Conservation (phyloP, 2,329 filamentous ascomycete genomes). For the Scolecobasidium constrictum region DNA sequence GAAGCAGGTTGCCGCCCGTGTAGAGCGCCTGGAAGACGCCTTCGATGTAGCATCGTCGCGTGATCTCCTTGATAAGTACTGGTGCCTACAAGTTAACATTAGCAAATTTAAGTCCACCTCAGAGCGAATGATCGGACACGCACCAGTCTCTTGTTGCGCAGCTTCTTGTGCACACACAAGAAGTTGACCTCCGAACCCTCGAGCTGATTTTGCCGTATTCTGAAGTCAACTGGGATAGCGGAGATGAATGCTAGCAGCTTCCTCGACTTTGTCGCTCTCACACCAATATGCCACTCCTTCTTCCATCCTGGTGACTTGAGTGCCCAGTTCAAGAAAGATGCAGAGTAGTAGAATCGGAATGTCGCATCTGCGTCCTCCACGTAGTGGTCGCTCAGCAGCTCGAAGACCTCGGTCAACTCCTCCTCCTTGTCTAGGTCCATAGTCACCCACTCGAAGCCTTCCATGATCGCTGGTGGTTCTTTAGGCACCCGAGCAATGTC, state of each 20-base stretch:
- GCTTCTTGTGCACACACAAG: constrained; percentile 95
- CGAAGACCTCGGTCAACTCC: constrained; percentile 72
- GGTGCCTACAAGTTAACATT: constrained; percentile 55
- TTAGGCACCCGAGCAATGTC: constrained; percentile 69
- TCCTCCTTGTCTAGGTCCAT: constrained; percentile 71
- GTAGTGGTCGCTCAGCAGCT: constrained; percentile 85
- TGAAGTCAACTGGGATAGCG: constrained; percentile 75
- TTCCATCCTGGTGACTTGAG: constrained; percentile 91
- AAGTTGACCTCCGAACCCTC: constrained; percentile 93
- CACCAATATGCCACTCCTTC: constrained; percentile 89
- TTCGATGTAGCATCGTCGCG: constrained; percentile 75
- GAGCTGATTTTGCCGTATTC: constrained; percentile 65
- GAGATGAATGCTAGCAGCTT: constrained; percentile 95
- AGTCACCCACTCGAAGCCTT: constrained; percentile 89
- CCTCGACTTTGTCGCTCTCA: constrained; percentile 69
- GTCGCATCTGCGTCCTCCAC: constrained; percentile 96
- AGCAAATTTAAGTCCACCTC: no score
- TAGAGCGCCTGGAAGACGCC: constrained; percentile 93
- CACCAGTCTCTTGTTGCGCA: constrained; percentile 76
- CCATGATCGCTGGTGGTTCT: constrained; percentile 56
- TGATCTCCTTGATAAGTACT: constrained; percentile 95
- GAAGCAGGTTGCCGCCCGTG: constrained; percentile 83
- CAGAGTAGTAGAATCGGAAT: constrained; percentile 95
- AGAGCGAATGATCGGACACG: no score
- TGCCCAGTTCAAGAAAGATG: constrained; percentile 84